Evolutionary conservation across 768 basidiomycete genomes (phyloP), one percentile per base, ranked within the genome.

Genomic region (Lentinula detonsa): DNA sequence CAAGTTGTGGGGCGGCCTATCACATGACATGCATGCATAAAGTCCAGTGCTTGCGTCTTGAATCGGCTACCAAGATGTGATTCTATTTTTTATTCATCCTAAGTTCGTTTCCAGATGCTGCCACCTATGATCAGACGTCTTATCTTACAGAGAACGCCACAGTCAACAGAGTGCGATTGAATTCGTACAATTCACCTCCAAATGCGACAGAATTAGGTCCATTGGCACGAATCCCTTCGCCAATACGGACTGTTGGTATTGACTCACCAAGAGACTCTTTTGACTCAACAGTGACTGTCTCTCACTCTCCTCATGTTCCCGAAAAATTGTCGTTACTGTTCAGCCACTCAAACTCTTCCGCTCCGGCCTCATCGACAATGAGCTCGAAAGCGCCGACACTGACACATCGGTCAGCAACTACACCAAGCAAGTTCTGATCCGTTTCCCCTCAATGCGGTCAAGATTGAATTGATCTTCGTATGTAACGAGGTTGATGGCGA

Each of bases 381-480:
- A 73, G 74, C 37, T 72, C 62, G 46, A 45, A 73, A 75, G 40
- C 52, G 16, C 66, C 87, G 23, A 81, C 82, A 34, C 75, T 88
- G n/a, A 71, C 86, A 3, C 88, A 88, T 60, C 83, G 94, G 42
- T 84, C 89, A 8, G 85, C 88, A 57, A 88, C 93, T 37, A 79
- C 82, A 2, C 81, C 85, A 5, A 71, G 76, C 63, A 94, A 93
- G 71, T n/a, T n/a, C n/a, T n/a, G n/a, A n/a, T n/a, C n/a, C 21
- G 21, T 21, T 21, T 21, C 21, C 21, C 21, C 21, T 98, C 97
- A 68, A 99, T 98, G 70, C 91, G 89, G 75, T 98, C 98, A 60
- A 98, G 80, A 75, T 97, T 96, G 81, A 97, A 98, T 53, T 97
- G 79, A 71, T 99, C 97, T 75, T 99, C 96, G 70, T 95, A 95